Evolutionary conservation across 2,329 filamentous ascomycete species (phyloP).

Genomic region (Colletotrichum neosansevieriae): DNA sequence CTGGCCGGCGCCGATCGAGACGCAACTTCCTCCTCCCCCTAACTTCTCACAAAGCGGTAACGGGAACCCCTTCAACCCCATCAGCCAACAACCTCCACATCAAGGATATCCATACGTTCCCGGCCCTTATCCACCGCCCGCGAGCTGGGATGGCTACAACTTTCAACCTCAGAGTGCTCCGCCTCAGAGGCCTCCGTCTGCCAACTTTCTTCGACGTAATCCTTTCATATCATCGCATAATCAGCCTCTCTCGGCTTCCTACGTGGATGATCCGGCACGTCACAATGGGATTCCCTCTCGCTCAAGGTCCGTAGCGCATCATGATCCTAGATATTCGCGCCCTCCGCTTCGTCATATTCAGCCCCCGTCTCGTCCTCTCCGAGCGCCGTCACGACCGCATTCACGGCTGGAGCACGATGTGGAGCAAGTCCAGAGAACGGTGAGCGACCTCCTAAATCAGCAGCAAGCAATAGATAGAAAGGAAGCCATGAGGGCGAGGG

Average conservation of each 20-base stretch:
- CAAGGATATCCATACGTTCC: not conserved
- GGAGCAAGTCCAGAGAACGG: not conserved
- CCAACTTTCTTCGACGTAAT: not conserved
- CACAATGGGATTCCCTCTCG: too few relatives aligned
- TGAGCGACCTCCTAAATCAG: not conserved
- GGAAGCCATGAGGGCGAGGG: not conserved
- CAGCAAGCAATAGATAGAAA: not conserved
- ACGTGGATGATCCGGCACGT: too few relatives aligned
- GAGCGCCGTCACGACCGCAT: not conserved
- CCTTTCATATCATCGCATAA: too few relatives aligned
- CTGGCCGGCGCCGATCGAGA: slow-evolving; percentile 1
- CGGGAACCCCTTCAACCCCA: slow-evolving; percentile 1
- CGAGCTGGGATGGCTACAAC: not conserved
- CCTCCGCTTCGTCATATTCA: not conserved
- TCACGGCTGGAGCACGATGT: not conserved
- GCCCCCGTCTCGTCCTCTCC: not conserved
- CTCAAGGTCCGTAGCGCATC: too few relatives aligned
- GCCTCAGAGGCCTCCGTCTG: not conserved
- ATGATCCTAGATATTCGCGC: too few relatives aligned
- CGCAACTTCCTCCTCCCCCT: not conserved
- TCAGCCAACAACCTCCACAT: not conserved
- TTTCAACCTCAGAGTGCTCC: not conserved
- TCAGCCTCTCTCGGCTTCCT: too few relatives aligned
- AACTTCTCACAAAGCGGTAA: not conserved
- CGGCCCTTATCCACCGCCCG: not conserved